phyloP scores from a whole-genome alignment of 2,329 filamentous ascomycete genomes.

The Arthrobotrys entomopaga region DNA sequence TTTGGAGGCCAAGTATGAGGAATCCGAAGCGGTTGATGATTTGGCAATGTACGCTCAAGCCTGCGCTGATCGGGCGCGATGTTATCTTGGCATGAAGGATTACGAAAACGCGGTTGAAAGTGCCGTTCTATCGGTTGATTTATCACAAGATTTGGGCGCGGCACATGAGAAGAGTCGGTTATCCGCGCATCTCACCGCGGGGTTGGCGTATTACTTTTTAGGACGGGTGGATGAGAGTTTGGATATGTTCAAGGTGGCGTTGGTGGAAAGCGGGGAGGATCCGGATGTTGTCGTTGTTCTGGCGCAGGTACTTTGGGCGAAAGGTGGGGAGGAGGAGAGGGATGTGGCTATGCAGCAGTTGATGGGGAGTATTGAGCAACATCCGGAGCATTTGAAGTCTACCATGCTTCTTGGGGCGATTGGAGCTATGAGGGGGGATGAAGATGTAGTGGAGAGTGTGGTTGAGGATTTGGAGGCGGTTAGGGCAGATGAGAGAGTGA shows the following conservation, averaged over 20 bases:
- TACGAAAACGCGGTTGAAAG: constrained; percentile 79
- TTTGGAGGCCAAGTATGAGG: constrained; percentile 85
- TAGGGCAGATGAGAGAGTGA: constrained; percentile 72
- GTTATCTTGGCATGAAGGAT: constrained; percentile 75
- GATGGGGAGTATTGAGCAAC: constrained; percentile 76
- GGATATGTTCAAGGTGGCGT: constrained; percentile 79
- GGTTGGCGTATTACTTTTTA: constrained; percentile 80
- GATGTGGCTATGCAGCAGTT: constrained; percentile 81
- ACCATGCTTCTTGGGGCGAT: constrained; percentile 85
- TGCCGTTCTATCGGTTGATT: constrained; percentile 80
- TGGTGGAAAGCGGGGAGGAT: constrained; percentile 78
- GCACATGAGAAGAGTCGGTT: constrained; percentile 78
- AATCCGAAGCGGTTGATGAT: constrained; percentile 77
- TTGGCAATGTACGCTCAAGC: constrained; percentile 82
- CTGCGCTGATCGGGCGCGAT: constrained; percentile 87
- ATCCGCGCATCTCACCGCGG: constrained; percentile 85
- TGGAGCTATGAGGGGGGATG: constrained; percentile 80
- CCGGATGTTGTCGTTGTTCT: constrained; percentile 88
- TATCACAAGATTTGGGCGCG: constrained; percentile 72
- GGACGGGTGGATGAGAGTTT: constrained; percentile 75
- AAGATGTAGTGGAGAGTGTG: constrained; percentile 82
- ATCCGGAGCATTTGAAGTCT: constrained; percentile 80
- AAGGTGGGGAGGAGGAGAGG: constrained; percentile 77
- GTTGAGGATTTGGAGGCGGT: constrained; percentile 78
- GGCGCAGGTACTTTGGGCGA: constrained; percentile 92